A percentile compares a stretch with the other conserved stretches of the same genome.
These are phyloP conservation scores for Trichoderma cornu-damae DNA, from an alignment of 2,329 filamentous ascomycete genomes.

Conservation along the genomic window DNA sequence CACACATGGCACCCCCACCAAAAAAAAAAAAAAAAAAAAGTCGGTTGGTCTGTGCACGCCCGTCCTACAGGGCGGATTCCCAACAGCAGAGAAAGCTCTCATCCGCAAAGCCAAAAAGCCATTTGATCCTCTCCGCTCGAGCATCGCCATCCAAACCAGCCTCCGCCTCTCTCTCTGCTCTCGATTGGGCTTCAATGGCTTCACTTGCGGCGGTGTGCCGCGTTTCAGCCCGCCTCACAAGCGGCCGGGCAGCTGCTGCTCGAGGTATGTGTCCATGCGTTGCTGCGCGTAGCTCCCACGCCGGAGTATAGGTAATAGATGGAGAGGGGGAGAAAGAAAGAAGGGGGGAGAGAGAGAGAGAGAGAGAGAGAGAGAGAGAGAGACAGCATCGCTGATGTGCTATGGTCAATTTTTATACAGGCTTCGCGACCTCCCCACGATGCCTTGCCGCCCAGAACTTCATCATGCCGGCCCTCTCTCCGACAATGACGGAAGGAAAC, in stretches of 20 bases:
- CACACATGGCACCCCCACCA: slow-evolving; percentile 24
- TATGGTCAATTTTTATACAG: slow-evolving; percentile 39
- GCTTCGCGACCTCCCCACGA: slow-evolving; percentile 57
- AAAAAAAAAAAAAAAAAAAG: slow-evolving; percentile 32
- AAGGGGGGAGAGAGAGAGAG: neutral
- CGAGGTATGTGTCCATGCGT: slow-evolving; percentile 48
- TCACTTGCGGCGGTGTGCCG: slow-evolving; percentile 61
- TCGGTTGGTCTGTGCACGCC: slow-evolving; percentile 26
- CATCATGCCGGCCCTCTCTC: slow-evolving; percentile 84
- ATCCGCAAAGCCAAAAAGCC: too few species aligned
- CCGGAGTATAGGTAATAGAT: neutral
- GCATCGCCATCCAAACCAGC: slow-evolving; percentile 20
- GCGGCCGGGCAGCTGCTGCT: slow-evolving; percentile 42
- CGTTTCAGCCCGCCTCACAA: slow-evolving; percentile 55
- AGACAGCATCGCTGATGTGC: neutral
- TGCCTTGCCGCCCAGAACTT: slow-evolving; percentile 76
- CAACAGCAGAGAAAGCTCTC: slow-evolving; percentile 33
- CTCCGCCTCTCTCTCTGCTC: slow-evolving; percentile 16
- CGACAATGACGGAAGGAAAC: slow-evolving; percentile 91
- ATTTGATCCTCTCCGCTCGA: slow-evolving; percentile 23
- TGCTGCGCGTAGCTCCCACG: slow-evolving; percentile 8
- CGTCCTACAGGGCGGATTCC: slow-evolving; percentile 29
- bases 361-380: neutral
- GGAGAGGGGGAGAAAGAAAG: neutral
- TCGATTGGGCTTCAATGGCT: slow-evolving; percentile 50